Evolutionary conservation across 495 filamentous ascomycete genomes (phyloP).

Genomic region (Annulohypoxylon maeteangense): DNA sequence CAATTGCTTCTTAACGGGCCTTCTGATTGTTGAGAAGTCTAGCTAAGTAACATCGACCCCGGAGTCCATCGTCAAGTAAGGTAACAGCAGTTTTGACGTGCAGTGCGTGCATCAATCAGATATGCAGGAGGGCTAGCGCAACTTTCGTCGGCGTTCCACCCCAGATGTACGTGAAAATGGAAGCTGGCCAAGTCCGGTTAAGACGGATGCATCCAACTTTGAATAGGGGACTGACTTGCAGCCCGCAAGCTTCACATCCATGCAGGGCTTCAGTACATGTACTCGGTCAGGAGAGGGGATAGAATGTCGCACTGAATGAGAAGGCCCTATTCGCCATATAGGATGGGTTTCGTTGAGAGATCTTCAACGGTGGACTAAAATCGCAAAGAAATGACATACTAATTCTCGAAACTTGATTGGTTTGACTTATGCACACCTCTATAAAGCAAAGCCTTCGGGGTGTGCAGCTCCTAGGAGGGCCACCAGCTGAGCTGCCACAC

Average conservation of each 20-base stretch:
- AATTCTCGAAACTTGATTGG: conserved; percentile 37
- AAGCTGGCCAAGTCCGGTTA: conserved; percentile 44
- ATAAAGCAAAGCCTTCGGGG: conserved; percentile 28
- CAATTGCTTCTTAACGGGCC: conserved; percentile 5
- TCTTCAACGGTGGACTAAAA: conserved; percentile 37
- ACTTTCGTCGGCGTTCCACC: conserved; percentile 33
- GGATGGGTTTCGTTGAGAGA: conserved; percentile 33
- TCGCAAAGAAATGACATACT: conserved; percentile 31
- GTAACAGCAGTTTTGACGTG: conserved; percentile 41
- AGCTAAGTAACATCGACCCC: conserved; percentile 35
- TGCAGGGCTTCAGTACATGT: conserved; percentile 27
- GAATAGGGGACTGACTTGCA: conserved; percentile 34
- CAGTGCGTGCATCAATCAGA: conserved; percentile 44
- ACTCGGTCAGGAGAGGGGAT: conserved; percentile 39
- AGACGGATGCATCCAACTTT: conserved; percentile 30
- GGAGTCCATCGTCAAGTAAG: conserved; percentile 33
- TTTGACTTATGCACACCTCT: conserved; percentile 30
- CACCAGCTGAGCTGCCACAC: conserved; percentile 10
- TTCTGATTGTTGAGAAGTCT: conserved; percentile 17
- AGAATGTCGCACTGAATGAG: conserved; percentile 28
- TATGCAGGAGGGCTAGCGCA: conserved; percentile 42
- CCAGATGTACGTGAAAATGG: conserved; percentile 26
- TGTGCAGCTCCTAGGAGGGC: conserved; percentile 10
- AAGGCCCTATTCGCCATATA: conserved; percentile 38
- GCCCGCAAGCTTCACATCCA: conserved; percentile 28